phyloP scores from a whole-genome alignment of 1,139 yeast species.

The Eremothecium coryli region DNA sequence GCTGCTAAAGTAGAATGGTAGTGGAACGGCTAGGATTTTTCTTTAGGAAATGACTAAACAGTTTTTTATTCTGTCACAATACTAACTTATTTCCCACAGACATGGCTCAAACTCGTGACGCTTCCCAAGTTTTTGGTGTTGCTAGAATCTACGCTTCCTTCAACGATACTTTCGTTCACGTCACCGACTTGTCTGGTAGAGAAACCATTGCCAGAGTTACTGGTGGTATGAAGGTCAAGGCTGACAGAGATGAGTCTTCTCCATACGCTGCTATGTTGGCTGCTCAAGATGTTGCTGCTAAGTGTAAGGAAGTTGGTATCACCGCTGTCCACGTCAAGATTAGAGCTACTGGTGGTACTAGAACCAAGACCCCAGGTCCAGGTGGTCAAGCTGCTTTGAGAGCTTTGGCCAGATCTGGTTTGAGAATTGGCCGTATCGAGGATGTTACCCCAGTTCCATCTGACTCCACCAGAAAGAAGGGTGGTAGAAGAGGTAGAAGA shows the following conservation, averaged over 20 bases:
- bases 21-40: neutral
- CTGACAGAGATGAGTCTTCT: constrained; percentile 99
- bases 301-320: constrained; percentile 99
- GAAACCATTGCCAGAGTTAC: constrained; percentile 99
- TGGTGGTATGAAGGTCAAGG: constrained; percentile 99
- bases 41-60: constrained; percentile 2
- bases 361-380: constrained; percentile 99
- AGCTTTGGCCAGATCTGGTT: constrained; percentile 99
- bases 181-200: constrained; percentile 98
- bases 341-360: constrained; percentile 99
- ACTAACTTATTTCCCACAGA: too few relatives aligned
- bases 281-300: constrained; percentile 98
- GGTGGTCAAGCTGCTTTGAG: constrained; percentile 99
- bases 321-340: constrained; percentile 99
- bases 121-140: constrained; percentile 99
- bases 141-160: constrained; percentile 99
- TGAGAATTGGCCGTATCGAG: constrained; percentile 99
- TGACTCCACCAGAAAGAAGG: constrained; percentile 99
- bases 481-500: constrained; percentile 99
- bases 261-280: constrained; percentile 99
- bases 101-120: constrained; percentile 69
- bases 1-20: neutral
- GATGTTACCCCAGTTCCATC: constrained; percentile 99
- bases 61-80: too few relatives aligned
- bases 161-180: constrained; percentile 99